phyloP scores from a whole-genome alignment of 257 asterid genomes.

The Asclepias syriaca region DNA sequence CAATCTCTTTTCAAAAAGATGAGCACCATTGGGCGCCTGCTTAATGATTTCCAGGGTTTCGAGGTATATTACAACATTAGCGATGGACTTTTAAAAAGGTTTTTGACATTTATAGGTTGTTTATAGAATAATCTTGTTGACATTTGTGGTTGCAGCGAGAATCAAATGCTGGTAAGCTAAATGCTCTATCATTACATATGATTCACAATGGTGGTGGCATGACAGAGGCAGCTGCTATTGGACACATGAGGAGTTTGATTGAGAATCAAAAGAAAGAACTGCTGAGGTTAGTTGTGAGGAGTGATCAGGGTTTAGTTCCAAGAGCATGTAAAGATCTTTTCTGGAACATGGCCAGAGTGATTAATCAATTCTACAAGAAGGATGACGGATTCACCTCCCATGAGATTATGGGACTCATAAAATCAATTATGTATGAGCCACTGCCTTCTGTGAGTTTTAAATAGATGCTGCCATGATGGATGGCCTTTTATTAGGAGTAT shows the following conservation, averaged over 20 bases:
- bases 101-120: not conserved
- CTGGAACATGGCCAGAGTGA: slow-evolving; percentile 72
- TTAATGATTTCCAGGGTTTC: slow-evolving; percentile 62
- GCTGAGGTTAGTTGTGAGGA: slow-evolving; percentile 49
- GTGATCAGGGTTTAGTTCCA: slow-evolving; percentile 50
- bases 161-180: slow-evolving; percentile 62
- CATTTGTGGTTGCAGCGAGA: slow-evolving; percentile 54
- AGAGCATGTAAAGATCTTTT: slow-evolving; percentile 71
- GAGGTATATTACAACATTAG: slow-evolving; percentile 43
- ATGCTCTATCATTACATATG: slow-evolving; percentile 48
- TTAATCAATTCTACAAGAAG: slow-evolving; percentile 51
- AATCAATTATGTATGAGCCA: slow-evolving; percentile 52
- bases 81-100: not conserved
- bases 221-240: slow-evolving; percentile 43
- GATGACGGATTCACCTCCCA: slow-evolving; percentile 71
- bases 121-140: not conserved
- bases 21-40: slow-evolving; percentile 84
- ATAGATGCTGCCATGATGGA: not conserved
- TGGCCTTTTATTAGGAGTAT: no score
- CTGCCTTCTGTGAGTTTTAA: not conserved
- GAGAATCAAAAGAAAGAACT: slow-evolving; percentile 49
- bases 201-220: slow-evolving; percentile 31
- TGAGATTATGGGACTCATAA: slow-evolving; percentile 47
- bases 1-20: slow-evolving; percentile 47
- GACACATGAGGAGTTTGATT: slow-evolving; percentile 39